Evolutionary conservation across 2,329 filamentous ascomycete species (phyloP).

Genomic region (Trichocomaceae sp.): DNA sequence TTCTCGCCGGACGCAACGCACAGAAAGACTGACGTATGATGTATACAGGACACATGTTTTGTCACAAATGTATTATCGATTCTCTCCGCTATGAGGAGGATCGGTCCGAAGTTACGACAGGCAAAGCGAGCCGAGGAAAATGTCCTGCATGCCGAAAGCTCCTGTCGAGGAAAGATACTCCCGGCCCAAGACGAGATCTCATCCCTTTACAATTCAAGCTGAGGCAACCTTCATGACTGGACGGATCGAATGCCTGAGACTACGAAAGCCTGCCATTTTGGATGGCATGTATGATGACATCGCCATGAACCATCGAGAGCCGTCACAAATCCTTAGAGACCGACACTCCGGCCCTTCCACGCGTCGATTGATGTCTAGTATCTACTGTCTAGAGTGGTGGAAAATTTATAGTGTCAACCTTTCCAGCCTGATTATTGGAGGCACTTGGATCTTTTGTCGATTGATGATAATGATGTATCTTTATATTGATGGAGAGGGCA

Average conservation of each 20-base stretch:
- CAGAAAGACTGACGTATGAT: conserved; percentile 8
- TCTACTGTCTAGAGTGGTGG: not conserved
- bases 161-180: conserved; percentile 30
- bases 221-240: conserved; percentile 2
- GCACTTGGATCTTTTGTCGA: not conserved
- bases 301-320: not conserved
- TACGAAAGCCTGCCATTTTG: not conserved
- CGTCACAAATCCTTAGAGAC: not conserved
- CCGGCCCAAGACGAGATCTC: conserved; percentile 31
- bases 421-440: not conserved
- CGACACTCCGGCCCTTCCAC: not conserved
- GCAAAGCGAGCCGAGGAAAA: conserved; percentile 30
- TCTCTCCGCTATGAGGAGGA: conserved; percentile 53
- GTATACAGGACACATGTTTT: conserved; percentile 54
- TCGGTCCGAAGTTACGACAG: conserved; percentile 30
- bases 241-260: not conserved
- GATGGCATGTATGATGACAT: not conserved
- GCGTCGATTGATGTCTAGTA: not conserved
- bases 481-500: too few species aligned
- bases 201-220: conserved; percentile 36
- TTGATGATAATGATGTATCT: not conserved
- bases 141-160: conserved; percentile 43
- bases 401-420: not conserved
- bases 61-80: conserved; percentile 56
- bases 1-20: too few species aligned